Conservation (phyloP, 768 basidiomycete species). For the Phanerochaete sordida region DNA sequence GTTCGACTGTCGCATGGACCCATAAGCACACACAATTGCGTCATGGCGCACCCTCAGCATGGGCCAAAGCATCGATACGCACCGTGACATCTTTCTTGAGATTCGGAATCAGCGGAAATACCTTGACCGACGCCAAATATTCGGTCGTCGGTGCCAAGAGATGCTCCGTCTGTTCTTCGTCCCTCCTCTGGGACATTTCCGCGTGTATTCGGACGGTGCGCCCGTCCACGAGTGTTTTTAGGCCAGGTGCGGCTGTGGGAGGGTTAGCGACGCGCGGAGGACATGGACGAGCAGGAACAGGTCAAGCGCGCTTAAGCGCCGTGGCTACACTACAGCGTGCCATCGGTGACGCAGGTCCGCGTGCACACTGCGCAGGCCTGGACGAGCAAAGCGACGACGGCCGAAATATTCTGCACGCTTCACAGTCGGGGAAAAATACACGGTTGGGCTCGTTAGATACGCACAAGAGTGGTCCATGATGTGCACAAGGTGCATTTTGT, state of each 20-base stretch:
- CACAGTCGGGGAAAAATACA: too few species aligned
- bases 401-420: too few species aligned
- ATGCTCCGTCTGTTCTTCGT: slow-evolving; percentile 20
- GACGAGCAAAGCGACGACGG: too few species aligned
- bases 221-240: background rate
- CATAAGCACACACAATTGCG: background rate
- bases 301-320: background rate
- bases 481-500: too few species aligned
- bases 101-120: slow-evolving; percentile 78
- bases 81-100: slow-evolving; percentile 70
- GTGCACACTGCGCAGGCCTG: too few species aligned
- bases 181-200: background rate
- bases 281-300: background rate
- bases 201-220: background rate
- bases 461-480: too few species aligned
- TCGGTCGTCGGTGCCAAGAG: slow-evolving; percentile 58
- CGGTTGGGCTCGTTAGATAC: too few species aligned
- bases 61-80: slow-evolving; percentile 27
- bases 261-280: background rate
- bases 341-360: background rate
- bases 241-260: background rate
- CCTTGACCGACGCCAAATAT: slow-evolving; percentile 57
- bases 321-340: background rate
- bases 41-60: slow-evolving; percentile 5
- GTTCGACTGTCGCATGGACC: slow-evolving; percentile 20